Percentiles rank a stretch among this genome's conserved stretches.
phyloP scores from a whole-genome alignment of 352 stramenopile genomes.

The Globisporangium paddicum region DNA sequence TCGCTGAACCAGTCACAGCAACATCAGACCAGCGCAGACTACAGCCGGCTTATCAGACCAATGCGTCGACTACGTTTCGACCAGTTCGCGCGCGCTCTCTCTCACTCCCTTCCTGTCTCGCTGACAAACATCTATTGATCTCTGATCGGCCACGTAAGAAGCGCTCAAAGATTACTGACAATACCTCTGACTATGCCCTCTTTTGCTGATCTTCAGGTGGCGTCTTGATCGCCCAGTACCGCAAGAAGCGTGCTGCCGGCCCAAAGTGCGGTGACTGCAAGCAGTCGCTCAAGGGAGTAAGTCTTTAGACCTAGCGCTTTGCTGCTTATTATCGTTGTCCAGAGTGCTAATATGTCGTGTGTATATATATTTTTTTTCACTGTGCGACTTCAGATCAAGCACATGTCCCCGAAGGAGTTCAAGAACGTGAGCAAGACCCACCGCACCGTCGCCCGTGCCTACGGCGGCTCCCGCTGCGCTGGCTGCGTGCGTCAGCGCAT shows the following conservation, averaged over 20 bases:
- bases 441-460: constrained; percentile 95
- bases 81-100: neutral
- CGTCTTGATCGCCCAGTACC: constrained; percentile 92
- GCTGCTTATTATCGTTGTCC: neutral
- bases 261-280: constrained; percentile 97
- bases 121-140: too few species aligned
- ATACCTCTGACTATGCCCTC: neutral
- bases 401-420: constrained; percentile 65
- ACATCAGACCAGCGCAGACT: neutral
- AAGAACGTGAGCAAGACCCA: constrained; percentile 86
- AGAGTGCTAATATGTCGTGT: constrained; percentile 4
- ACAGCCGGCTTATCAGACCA: too few species aligned
- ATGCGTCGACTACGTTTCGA: too few species aligned
- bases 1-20: neutral
- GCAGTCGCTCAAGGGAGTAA: constrained; percentile 74
- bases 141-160: neutral
- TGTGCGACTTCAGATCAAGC: constrained; percentile 66
- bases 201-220: constrained; percentile 49
- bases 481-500: constrained; percentile 94
- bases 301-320: neutral
- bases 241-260: constrained; percentile 92
- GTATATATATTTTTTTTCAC: neutral
- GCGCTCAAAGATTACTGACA: neutral
- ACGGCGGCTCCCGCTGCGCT: constrained; percentile 94
- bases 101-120: neutral